Percentiles rank a stretch among this genome's conserved stretches.
Conservation (phyloP, 1,284 basidiomycete species). For the Tilletia setariae region DNA sequence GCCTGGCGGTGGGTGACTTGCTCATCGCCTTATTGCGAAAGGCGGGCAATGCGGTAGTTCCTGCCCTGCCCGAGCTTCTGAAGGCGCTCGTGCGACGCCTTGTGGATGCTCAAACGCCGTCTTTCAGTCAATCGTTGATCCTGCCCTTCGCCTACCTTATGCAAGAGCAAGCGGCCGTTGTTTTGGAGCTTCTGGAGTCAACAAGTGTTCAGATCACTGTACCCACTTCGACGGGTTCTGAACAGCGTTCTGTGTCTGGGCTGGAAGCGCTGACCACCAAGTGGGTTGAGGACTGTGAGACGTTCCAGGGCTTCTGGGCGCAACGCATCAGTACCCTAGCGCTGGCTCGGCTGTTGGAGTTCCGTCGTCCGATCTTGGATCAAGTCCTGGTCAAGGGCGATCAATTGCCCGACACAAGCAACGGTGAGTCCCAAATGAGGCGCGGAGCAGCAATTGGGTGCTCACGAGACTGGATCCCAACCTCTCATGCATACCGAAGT, state of each 20-base stretch:
- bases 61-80: slow-evolving; percentile 79
- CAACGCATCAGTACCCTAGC: slow-evolving; percentile 65
- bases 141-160: slow-evolving; percentile 91
- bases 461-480: not conserved
- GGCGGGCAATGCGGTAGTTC: slow-evolving; percentile 71
- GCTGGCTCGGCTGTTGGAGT: slow-evolving; percentile 71
- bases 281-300: slow-evolving; percentile 91
- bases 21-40: slow-evolving; percentile 85
- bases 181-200: slow-evolving; percentile 70
- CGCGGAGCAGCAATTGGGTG: not conserved
- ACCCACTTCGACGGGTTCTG: not conserved
- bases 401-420: slow-evolving; percentile 61
- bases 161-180: slow-evolving; percentile 73
- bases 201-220: slow-evolving; percentile 55
- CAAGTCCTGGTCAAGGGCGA: slow-evolving; percentile 82
- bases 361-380: slow-evolving; percentile 66
- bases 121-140: slow-evolving; percentile 74
- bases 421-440: slow-evolving; percentile 10
- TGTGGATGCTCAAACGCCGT: slow-evolving; percentile 76
- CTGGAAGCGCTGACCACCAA: slow-evolving; percentile 78
- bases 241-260: slow-evolving; percentile 58
- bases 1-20: slow-evolving; percentile 85
- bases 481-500: slow-evolving; percentile 45
- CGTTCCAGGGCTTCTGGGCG: slow-evolving; percentile 86
- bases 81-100: slow-evolving; percentile 78